Conservation (phyloP, 306 rosid species). For the Sindora glabra region DNA sequence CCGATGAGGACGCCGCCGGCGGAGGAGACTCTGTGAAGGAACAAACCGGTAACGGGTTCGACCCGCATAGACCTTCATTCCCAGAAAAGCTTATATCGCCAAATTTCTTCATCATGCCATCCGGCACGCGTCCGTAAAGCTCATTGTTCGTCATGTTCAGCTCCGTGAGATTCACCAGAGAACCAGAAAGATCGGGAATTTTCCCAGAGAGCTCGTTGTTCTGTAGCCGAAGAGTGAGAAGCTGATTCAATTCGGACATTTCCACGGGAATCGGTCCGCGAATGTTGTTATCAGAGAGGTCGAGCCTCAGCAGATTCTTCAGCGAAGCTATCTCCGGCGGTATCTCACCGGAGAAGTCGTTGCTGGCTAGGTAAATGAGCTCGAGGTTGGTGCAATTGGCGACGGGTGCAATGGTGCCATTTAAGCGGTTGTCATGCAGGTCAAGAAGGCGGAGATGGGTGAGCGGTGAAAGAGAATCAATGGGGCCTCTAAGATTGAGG, state of each 20-base stretch:
- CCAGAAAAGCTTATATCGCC: slow-evolving; percentile 60
- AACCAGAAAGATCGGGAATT: slow-evolving; percentile 57
- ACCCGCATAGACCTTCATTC: slow-evolving; percentile 77
- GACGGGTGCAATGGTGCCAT: slow-evolving; percentile 48
- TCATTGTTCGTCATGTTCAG: slow-evolving; percentile 77
- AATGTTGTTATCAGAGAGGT: slow-evolving; percentile 84
- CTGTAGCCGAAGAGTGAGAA: slow-evolving; percentile 70
- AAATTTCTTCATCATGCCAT: slow-evolving; percentile 50
- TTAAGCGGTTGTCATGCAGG: slow-evolving; percentile 76
- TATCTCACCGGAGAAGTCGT: slow-evolving; percentile 82
- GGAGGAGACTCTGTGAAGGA: slow-evolving; percentile 35
- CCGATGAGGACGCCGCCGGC: slow-evolving; percentile 9
- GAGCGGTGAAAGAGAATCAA: slow-evolving; percentile 44
- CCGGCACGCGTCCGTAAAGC: slow-evolving; percentile 53
- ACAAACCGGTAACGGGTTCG: slow-evolving; percentile 53
- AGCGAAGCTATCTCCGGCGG: slow-evolving; percentile 42
- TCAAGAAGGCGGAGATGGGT: slow-evolving; percentile 80
- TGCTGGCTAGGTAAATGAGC: slow-evolving; percentile 70
- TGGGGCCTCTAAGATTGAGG: slow-evolving; percentile 76
- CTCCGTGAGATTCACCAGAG: slow-evolving; percentile 45
- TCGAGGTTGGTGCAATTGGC: slow-evolving; percentile 67
- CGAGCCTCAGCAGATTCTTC: slow-evolving; percentile 55
- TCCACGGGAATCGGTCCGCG: slow-evolving; percentile 47
- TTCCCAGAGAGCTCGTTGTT: slow-evolving; percentile 66
- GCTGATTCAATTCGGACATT: slow-evolving; percentile 30